Evolutionary conservation across 192 early-diverging fungal species (phyloP).

Genomic region (Rhizophagus prolifer): DNA sequence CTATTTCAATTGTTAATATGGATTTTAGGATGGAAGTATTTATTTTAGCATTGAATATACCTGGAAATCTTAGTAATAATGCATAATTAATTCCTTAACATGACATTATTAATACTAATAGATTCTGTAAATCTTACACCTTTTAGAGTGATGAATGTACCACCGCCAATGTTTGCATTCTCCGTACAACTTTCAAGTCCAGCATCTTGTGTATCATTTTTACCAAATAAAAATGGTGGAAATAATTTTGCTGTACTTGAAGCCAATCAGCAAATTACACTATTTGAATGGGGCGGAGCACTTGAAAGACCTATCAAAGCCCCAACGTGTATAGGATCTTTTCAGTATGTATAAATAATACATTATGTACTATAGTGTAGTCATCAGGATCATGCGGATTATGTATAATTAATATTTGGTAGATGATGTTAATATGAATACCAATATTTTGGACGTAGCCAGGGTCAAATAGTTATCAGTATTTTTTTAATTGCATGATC

Average conservation of each 20-base stretch:
- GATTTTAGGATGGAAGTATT: too few relatives aligned
- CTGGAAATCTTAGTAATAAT: too few relatives aligned
- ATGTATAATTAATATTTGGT: too few relatives aligned
- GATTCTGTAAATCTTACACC: slow-evolving; percentile 68
- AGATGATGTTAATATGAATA: too few relatives aligned
- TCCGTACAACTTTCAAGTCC: slow-evolving; percentile 43
- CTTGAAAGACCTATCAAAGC: slow-evolving; percentile 26
- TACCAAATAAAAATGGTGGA: slow-evolving; percentile 49
- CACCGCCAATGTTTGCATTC: slow-evolving; percentile 86
- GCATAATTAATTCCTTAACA: slow-evolving; percentile 18
- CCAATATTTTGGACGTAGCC: too few relatives aligned
- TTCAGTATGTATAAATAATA: slow-evolving; percentile 26
- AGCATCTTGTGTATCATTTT: slow-evolving; percentile 64
- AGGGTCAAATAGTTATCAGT: too few relatives aligned
- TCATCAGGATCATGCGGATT: too few relatives aligned
- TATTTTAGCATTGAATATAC: too few relatives aligned
- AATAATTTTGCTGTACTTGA: slow-evolving; percentile 75
- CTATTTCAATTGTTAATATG: neutral
- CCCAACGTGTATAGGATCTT: slow-evolving; percentile 41
- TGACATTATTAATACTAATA: slow-evolving; percentile 31
- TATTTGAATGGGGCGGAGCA: slow-evolving; percentile 39
- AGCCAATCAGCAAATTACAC: slow-evolving; percentile 49
- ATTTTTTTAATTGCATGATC: too few relatives aligned
- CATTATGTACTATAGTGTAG: neutral
- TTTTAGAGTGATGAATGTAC: slow-evolving; percentile 81